Conservation (phyloP, 495 filamentous ascomycete species). For the Sporormia fimetaria region DNA sequence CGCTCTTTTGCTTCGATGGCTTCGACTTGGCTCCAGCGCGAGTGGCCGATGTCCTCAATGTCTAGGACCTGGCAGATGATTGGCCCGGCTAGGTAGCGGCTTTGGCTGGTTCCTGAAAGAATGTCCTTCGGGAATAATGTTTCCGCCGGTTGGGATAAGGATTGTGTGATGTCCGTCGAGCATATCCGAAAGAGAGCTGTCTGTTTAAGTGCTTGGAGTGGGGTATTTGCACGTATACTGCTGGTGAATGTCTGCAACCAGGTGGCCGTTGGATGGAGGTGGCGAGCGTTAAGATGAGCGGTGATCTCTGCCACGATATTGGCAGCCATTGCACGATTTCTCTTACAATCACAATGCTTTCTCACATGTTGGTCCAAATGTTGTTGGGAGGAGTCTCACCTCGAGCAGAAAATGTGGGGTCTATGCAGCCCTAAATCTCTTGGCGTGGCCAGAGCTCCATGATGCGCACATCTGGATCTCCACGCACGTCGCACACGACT, state of each 20-base stretch:
- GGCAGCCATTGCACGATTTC: conserved; percentile 10
- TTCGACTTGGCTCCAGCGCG: conserved; percentile 76
- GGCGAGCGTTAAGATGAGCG: conserved; percentile 26
- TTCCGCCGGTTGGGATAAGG: conserved; percentile 35
- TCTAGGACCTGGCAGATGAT: conserved; percentile 73
- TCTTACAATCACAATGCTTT: neutral
- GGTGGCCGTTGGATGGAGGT: conserved; percentile 27
- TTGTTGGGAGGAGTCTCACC: too few relatives aligned
- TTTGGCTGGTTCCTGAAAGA: conserved; percentile 40
- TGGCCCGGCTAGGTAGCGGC: conserved; percentile 44
- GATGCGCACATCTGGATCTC: too few relatives aligned
- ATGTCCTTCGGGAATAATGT: conserved; percentile 47
- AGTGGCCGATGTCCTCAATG: conserved; percentile 67
- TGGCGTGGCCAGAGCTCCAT: too few relatives aligned
- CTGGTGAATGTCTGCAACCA: conserved; percentile 34
- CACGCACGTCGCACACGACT: neutral
- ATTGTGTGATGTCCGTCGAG: conserved; percentile 58
- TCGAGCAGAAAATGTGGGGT: too few relatives aligned
- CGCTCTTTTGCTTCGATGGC: conserved; percentile 70
- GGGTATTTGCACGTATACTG: conserved; percentile 40
- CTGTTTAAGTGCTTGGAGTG: conserved; percentile 59
- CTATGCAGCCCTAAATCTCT: too few relatives aligned
- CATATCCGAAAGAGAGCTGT: conserved; percentile 76
- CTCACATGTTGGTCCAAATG: neutral
- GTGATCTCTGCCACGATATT: conserved; percentile 23